Evolutionary conservation across 805 yeast genomes (phyloP).

Genomic region (Huiozyma naganishii): DNA sequence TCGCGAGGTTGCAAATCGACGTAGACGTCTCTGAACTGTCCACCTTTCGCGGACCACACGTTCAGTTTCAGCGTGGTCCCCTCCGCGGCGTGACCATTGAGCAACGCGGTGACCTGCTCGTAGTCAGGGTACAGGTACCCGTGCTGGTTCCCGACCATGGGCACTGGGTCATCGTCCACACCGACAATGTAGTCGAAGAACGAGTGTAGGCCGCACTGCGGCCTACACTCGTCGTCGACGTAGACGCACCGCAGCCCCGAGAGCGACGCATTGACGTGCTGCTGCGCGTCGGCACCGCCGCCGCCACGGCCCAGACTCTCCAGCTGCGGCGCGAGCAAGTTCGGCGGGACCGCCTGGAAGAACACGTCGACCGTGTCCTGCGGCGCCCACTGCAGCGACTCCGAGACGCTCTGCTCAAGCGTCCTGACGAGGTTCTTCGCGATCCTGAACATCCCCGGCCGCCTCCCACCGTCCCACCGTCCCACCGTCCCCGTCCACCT

Average conservation of each 20-base stretch:
- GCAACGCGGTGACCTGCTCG: constrained; percentile 24
- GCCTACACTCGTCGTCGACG: constrained; percentile 32
- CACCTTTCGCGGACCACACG: constrained; percentile 87
- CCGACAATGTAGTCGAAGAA: constrained; percentile 85
- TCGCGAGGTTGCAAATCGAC: constrained; percentile 23
- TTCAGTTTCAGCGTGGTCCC: constrained; percentile 34
- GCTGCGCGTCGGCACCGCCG: neutral
- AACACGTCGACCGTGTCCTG: constrained; percentile 27
- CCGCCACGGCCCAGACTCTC: neutral
- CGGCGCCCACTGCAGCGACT: constrained; percentile 28
- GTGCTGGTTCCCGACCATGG: constrained; percentile 27
- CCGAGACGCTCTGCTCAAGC: constrained; percentile 35
- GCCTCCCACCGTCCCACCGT: neutral
- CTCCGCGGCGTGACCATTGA: constrained; percentile 19
- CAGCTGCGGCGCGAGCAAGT: constrained; percentile 18
- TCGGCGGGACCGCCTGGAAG: constrained; percentile 29
- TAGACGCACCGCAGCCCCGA: constrained; percentile 50
- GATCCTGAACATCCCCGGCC: constrained; percentile 42
- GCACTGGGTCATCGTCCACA: constrained; percentile 58
- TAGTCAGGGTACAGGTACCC: constrained; percentile 33
- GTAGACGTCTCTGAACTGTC: constrained; percentile 36
- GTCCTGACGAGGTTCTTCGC: constrained; percentile 53
- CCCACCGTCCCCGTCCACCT: too few species aligned
- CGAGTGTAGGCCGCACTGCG: constrained; percentile 52
- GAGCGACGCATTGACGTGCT: constrained; percentile 17